Evolutionary conservation across 106 monocot species (phyloP), one percentile per base, ranked within the genome.

Genomic region (Allium fistulosum): DNA sequence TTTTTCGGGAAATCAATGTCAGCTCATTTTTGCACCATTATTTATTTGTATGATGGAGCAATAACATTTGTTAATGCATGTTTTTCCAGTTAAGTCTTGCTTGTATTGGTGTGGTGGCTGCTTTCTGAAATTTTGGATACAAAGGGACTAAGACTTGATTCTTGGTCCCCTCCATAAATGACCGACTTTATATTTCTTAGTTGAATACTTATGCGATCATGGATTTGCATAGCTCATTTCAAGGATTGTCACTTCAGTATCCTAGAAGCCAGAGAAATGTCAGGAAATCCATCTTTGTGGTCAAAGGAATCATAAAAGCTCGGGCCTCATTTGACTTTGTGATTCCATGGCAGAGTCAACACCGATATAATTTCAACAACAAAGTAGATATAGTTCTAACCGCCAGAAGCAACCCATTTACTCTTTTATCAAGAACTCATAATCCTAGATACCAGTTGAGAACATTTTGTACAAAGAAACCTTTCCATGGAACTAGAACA

Each of bases 151-250:
- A 79, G 82, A 87, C 74, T 75, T 10, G 28, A 50, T 84, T 91
- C 78, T 87, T 91, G 79, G 91, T 37, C 37, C 76, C 79, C 79
- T 84, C 81, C 75, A 57, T 61, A 61, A 27, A 87, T 83, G 83
- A 60, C 13, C 63, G 12, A 17, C 0, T 22, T 70, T 70, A 57
- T 16, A 49, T 49, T 17, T 59, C 14, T 11, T 66, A 28, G 10
- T 16, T 16, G 22, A 58, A 17, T 50, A 80, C 5, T 37, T 37
- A 63, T 70, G 90, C 88, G 87, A 83, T 76, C 53, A 61, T 68
- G 9, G 66, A 73, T 37, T 70, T 81, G 67, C 63, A 26, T n/a
- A 65, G 68, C 60, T 80, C 69, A 8, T 76, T 85, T n/a, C 65
- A 75, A 48, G 87, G 87, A 59, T 73, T 72, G 55, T 81, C 84